Percentiles rank a stretch among this genome's conserved stretches.
Conservation (phyloP, 306 rosid species). For the Quercus parvula region DNA sequence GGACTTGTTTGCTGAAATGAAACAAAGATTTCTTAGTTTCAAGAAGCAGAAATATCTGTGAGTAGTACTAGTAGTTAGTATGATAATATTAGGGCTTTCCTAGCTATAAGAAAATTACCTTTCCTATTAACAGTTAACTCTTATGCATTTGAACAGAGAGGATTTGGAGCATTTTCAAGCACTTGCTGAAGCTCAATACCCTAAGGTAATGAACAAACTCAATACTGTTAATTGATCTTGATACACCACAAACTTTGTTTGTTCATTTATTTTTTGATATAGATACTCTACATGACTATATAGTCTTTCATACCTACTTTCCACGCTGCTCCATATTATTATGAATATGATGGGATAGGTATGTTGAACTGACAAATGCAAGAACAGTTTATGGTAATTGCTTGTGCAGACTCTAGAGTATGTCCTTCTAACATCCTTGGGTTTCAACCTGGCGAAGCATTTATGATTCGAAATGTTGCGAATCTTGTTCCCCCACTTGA, state of each 20-base stretch:
- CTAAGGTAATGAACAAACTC: constrained; percentile 53
- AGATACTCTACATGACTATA: not conserved
- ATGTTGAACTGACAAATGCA: constrained; percentile 50
- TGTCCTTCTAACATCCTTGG: constrained; percentile 91
- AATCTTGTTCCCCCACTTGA: constrained; percentile 77
- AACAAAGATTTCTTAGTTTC: constrained; percentile 64
- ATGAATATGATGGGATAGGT: constrained; percentile 11
- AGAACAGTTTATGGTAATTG: constrained; percentile 88
- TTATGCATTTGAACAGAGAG: constrained; percentile 50
- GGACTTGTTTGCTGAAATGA: constrained; percentile 60
- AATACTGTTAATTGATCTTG: not conserved
- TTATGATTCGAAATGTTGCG: constrained; percentile 79
- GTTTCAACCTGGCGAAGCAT: constrained; percentile 94
- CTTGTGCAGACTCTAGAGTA: constrained; percentile 94
- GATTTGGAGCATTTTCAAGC: constrained; percentile 57
- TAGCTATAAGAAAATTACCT: not conserved
- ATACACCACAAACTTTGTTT: not conserved
- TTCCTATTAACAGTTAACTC: not conserved
- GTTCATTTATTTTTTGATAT: constrained; percentile 1
- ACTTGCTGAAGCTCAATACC: constrained; percentile 72
- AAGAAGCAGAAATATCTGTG: constrained; percentile 66
- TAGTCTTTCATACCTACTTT: not conserved
- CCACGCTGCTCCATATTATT: constrained; percentile 6
- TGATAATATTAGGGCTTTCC: not conserved
- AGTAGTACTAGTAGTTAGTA: constrained; percentile 25